Evolutionary conservation across 2,329 filamentous ascomycete genomes (phyloP).

Genomic region (Orbilia brochopaga): DNA sequence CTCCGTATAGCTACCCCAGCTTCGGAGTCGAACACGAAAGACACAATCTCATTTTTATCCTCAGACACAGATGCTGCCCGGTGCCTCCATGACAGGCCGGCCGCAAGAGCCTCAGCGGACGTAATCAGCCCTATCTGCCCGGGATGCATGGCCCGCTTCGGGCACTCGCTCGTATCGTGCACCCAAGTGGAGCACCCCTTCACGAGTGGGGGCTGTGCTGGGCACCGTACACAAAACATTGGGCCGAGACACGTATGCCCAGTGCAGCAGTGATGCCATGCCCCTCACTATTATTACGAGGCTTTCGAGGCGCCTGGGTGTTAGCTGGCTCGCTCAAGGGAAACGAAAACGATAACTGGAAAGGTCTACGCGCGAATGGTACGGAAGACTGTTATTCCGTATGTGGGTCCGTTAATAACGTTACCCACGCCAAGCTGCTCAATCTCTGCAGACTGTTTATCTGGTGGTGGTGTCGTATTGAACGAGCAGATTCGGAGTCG

Average conservation of each 20-base stretch:
- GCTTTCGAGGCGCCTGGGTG: too few relatives aligned
- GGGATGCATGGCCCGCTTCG: background rate
- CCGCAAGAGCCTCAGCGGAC: conserved; percentile 12
- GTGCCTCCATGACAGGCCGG: background rate
- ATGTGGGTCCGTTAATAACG: background rate
- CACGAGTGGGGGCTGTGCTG: background rate
- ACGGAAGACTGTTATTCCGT: too few relatives aligned
- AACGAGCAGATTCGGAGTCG: background rate
- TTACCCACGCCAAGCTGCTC: background rate
- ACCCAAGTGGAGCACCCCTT: background rate
- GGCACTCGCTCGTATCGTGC: background rate
- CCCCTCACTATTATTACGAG: too few relatives aligned
- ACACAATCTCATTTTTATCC: background rate
- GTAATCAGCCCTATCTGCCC: conserved; percentile 19
- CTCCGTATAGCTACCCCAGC: background rate
- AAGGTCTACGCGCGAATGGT: too few relatives aligned
- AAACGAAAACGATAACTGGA: too few relatives aligned
- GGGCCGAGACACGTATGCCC: background rate
- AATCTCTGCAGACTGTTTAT: too few relatives aligned
- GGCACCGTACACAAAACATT: background rate
- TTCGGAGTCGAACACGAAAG: conserved; percentile 1
- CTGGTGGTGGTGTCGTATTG: too few relatives aligned
- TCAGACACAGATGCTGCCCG: background rate
- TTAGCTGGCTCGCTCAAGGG: too few relatives aligned
- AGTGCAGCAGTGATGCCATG: background rate